These are phyloP conservation scores for Bipolaris gigantea DNA, from an alignment of 2,329 filamentous ascomycete species.

Conservation along the genomic window DNA sequence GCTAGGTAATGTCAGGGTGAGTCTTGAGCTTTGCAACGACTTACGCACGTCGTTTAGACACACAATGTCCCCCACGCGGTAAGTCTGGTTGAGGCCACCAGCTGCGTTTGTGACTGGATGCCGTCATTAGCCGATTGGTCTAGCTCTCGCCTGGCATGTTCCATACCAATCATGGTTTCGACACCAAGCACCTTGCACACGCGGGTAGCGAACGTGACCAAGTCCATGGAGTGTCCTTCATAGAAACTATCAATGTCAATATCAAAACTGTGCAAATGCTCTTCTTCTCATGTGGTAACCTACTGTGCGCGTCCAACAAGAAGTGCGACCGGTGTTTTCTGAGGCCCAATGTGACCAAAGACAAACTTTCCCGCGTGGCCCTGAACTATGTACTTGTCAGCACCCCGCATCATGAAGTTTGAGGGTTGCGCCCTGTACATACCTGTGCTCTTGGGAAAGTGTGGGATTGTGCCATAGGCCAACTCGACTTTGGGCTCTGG, in stretches of 20 bases:
- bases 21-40: neutral
- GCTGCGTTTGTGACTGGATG: slow-evolving; percentile 65
- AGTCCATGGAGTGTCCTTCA: slow-evolving; percentile 66
- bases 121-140: slow-evolving; percentile 17
- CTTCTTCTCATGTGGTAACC: slow-evolving; percentile 37
- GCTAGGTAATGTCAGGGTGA: slow-evolving; percentile 45
- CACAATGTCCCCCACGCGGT: slow-evolving; percentile 66
- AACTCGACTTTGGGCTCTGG: slow-evolving; percentile 55
- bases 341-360: slow-evolving; percentile 60
- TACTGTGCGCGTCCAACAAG: slow-evolving; percentile 68
- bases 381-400: slow-evolving; percentile 44
- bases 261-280: neutral
- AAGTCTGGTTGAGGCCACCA: slow-evolving; percentile 65
- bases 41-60: slow-evolving; percentile 62
- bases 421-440: slow-evolving; percentile 20
- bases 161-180: slow-evolving; percentile 59
- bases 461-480: slow-evolving; percentile 61
- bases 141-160: neutral
- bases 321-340: slow-evolving; percentile 60
- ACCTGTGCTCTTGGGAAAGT: slow-evolving; percentile 65
- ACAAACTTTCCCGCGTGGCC: slow-evolving; percentile 68
- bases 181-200: slow-evolving; percentile 66
- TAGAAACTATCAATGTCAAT: slow-evolving; percentile 58
- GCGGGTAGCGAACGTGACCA: slow-evolving; percentile 65
- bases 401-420: neutral